Conservation (phyloP, 2,329 filamentous ascomycete genomes). For the Cordyceps javanica region DNA sequence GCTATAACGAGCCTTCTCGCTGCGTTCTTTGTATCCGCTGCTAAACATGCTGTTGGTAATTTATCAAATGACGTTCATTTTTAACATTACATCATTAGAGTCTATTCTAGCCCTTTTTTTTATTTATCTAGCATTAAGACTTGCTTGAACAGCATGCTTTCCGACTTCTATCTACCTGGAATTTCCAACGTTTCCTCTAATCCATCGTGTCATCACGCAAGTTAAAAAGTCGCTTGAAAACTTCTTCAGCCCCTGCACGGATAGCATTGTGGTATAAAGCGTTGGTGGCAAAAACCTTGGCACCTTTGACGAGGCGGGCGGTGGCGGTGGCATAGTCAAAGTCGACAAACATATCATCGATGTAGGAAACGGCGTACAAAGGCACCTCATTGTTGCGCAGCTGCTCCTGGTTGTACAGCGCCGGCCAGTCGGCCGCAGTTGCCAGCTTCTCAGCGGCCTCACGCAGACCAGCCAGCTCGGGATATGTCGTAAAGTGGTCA, state of each 20-base stretch:
- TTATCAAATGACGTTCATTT: no score
- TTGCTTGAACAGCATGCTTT: no score
- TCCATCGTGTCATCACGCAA: slow-evolving; percentile 65
- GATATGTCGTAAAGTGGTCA: slow-evolving; percentile 75
- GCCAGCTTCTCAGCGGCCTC: slow-evolving; percentile 68
- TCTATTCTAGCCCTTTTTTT: no score
- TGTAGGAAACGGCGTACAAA: slow-evolving; percentile 75
- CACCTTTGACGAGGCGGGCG: slow-evolving; percentile 65
- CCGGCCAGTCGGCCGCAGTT: slow-evolving; percentile 60
- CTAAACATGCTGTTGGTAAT: no score
- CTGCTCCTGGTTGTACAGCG: slow-evolving; percentile 68
- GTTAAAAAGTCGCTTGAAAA: slow-evolving; percentile 69
- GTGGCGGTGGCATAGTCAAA: slow-evolving; percentile 67
- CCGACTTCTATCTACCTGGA: no score
- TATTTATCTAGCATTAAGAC: no score
- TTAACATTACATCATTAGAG: no score
- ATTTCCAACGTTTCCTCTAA: slow-evolving; percentile 24
- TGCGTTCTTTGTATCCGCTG: no score
- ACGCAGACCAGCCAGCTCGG: slow-evolving; percentile 64
- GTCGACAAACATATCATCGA: slow-evolving; percentile 92
- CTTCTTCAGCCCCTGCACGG: slow-evolving; percentile 64
- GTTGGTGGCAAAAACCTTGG: slow-evolving; percentile 81
- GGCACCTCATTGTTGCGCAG: slow-evolving; percentile 74
- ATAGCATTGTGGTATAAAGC: slow-evolving; percentile 82
- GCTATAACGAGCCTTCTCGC: no score